phyloP scores from a whole-genome alignment of 768 basidiomycete species.

The Leccinum truebloodii region DNA sequence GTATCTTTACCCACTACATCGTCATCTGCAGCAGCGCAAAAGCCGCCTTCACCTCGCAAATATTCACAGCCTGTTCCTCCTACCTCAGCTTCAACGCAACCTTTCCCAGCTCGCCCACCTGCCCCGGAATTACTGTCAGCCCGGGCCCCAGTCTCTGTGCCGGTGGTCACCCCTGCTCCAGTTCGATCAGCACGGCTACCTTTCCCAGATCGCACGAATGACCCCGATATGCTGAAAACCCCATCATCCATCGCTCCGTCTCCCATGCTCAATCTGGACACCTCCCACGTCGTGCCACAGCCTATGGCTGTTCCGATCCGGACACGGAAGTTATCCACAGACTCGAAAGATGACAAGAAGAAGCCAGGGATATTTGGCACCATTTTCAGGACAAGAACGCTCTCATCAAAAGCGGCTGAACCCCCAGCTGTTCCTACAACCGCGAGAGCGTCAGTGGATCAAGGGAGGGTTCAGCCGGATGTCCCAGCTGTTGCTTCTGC shows the following conservation, averaged over 20 bases:
- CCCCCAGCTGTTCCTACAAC: constrained; percentile 23
- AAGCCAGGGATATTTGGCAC: constrained; percentile 31
- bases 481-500: constrained; percentile 1
- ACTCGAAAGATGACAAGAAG: constrained; percentile 37
- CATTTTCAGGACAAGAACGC: constrained; percentile 34
- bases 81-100: constrained; percentile 28
- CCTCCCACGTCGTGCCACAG: constrained; percentile 7
- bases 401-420: constrained; percentile 32
- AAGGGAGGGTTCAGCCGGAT: constrained; percentile 18
- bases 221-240: constrained; percentile 56
- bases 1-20: constrained; percentile 36
- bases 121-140: constrained; percentile 20
- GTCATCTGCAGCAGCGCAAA: constrained; percentile 17
- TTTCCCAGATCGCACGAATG: constrained; percentile 39
- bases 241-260: constrained; percentile 63
- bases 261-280: constrained; percentile 43
- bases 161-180: constrained; percentile 34
- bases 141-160: constrained; percentile 32
- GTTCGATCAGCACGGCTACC: constrained; percentile 23
- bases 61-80: constrained; percentile 28
- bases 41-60: constrained; percentile 32
- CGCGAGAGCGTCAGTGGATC: constrained; percentile 22
- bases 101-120: constrained; percentile 31
- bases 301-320: constrained; percentile 20
- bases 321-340: constrained; percentile 29